Conservation (phyloP, 495 filamentous ascomycete species). For the Jackrogersella multiformis region DNA sequence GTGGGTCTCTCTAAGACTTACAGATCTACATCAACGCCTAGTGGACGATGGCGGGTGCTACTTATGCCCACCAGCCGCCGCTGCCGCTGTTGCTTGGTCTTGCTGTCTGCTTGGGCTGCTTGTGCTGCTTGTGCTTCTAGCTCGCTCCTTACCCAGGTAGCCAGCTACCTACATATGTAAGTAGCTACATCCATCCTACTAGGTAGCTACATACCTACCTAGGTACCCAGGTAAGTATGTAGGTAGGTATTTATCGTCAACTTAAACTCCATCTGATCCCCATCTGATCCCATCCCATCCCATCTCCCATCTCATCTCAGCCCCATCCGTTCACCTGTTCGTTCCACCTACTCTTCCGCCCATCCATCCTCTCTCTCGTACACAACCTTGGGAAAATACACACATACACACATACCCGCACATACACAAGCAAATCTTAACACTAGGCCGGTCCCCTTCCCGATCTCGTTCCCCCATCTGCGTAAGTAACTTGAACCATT, state of each 20-base stretch:
- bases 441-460: slow-evolving; percentile 7
- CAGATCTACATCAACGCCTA: slow-evolving; percentile 14
- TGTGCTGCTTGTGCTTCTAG: no score
- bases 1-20: slow-evolving; percentile 25
- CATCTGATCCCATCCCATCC: not conserved
- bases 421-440: not conserved
- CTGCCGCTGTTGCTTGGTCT: not conserved
- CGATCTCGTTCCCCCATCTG: slow-evolving; percentile 15
- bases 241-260: not conserved
- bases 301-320: slow-evolving; percentile 1
- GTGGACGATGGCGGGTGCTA: not conserved
- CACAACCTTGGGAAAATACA: not conserved
- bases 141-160: no score
- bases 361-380: not conserved
- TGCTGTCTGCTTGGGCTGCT: not conserved
- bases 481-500: slow-evolving; percentile 11
- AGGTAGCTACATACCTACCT: no score
- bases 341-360: slow-evolving; percentile 12
- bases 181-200: no score
- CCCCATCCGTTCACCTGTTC: not conserved
- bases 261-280: not conserved
- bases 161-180: no score
- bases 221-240: not conserved
- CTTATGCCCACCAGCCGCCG: not conserved
- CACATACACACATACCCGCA: not conserved